Evolutionary conservation across 1,284 basidiomycete species (phyloP).

Genomic region (Kalmanozyma brasiliensis): DNA sequence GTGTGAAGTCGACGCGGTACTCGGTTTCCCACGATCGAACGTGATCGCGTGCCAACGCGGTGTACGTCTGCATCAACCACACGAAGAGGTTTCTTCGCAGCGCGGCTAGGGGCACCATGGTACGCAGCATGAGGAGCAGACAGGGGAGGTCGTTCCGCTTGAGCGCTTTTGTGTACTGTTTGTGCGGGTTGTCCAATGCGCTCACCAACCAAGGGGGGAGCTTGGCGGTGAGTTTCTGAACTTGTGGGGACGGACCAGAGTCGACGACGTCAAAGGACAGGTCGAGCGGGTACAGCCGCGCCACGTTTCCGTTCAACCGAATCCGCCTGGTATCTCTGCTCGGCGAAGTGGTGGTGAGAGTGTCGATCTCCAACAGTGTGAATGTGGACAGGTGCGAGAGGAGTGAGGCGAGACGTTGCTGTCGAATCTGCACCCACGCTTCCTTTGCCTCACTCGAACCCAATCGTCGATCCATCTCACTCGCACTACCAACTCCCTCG

Average conservation of each 20-base stretch:
- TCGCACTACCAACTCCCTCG: conserved; percentile 27
- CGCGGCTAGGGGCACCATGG: conserved; percentile 25
- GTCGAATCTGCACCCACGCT: conserved; percentile 22
- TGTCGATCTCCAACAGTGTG: conserved; percentile 18
- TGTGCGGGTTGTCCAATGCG: conserved; percentile 2
- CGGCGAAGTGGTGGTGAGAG: not conserved
- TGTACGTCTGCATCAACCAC: conserved; percentile 24
- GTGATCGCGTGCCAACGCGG: conserved; percentile 22
- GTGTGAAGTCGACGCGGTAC: conserved; percentile 12
- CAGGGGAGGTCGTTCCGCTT: conserved; percentile 27
- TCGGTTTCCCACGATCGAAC: conserved; percentile 13
- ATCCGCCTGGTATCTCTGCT: conserved; percentile 6
- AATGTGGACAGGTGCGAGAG: conserved; percentile 12
- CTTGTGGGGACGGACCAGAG: too few species aligned
- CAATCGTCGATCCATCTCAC: conserved; percentile 29
- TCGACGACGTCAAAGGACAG: conserved; percentile 29
- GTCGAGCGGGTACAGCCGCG: conserved; percentile 15
- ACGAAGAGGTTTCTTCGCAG: conserved; percentile 25
- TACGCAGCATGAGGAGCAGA: conserved; percentile 36
- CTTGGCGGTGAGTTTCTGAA: too few species aligned
- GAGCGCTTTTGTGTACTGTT: conserved; percentile 1
- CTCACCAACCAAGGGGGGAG: conserved; percentile 17
- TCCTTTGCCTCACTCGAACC: conserved; percentile 11
- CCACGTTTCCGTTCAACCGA: conserved; percentile 4
- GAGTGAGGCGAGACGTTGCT: conserved; percentile 8